Base-by-base conservation (phyloP, 2,329 filamentous ascomycete species). In the Macrophomina tecta region DNA sequence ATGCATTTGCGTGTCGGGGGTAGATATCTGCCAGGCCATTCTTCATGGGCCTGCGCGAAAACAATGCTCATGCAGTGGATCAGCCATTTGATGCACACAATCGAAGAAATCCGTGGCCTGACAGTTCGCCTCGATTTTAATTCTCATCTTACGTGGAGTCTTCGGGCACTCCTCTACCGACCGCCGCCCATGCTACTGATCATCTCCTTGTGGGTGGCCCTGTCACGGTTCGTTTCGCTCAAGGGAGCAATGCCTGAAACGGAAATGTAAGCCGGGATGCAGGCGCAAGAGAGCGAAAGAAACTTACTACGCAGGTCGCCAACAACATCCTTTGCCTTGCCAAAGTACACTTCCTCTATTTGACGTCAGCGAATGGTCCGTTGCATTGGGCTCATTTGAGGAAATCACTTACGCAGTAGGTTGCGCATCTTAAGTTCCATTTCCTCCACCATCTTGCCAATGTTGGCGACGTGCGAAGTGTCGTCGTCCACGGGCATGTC, bases 351-450 rank as follows among this genome's bases (percentile, higher is more conserved):
- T 82, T 99, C 95, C 84, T 99, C 84, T 62, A 40, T 49, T 34
- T 5, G 34, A 14, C 4, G 45, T 62, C 85, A 72, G 58, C 45
- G 4, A 16, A 49, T 9, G 30, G 5, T 51, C n/a, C 6, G 64
- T 48, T 8, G 32, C 16, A 2, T 9, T 36, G 28, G 8, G 6
- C 6, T 5, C 9, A 16, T 38, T 14, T 9, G n/a, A 7, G 18
- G 9, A 11, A 11, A n/a, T 9, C 2, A 62, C 58, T 62, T 51
- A 62, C 58, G 58, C 42, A 99, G 83, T 80, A 98, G 80, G 80
- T 99, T 99, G 71, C 95, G 89, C 95, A 99, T 98, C 86, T 97
- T 97, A 78, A 97, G 88, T 83, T 99, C 95, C 95, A 99, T 98
- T 80, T 99, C 95, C 84, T 99, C 95, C 63, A 99, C 94, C 76